These are phyloP conservation scores for Cardiospermum halicacabum DNA, from an alignment of 345 rosid genomes.

Conservation along the genomic window DNA sequence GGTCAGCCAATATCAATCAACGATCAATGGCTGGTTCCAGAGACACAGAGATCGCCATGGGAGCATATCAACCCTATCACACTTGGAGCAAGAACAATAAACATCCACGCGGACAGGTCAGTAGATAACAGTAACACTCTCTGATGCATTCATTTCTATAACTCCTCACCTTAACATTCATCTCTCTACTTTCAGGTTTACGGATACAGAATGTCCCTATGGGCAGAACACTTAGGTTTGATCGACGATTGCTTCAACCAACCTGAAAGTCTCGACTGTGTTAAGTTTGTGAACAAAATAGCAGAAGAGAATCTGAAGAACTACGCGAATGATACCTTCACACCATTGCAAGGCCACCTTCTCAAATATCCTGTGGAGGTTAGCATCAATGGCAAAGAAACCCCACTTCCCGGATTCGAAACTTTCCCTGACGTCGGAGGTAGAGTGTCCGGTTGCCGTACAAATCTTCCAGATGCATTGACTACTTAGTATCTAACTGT, in stretches of 20 bases:
- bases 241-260: constrained; percentile 42
- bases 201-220: constrained; percentile 83
- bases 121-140: too few species aligned
- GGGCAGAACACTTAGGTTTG: constrained; percentile 79
- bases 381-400: constrained; percentile 46
- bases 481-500: constrained; percentile 47
- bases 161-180: too few species aligned
- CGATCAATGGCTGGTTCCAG: constrained; percentile 81
- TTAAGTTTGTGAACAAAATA: constrained; percentile 51
- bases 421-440: constrained; percentile 87
- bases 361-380: constrained; percentile 65
- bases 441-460: constrained; percentile 57
- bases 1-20: constrained; percentile 88
- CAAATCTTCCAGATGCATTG: constrained; percentile 66
- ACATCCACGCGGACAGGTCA: constrained; percentile 73
- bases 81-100: constrained; percentile 50
- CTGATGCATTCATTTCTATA: too few species aligned
- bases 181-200: constrained; percentile 38
- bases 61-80: constrained; percentile 64
- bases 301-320: constrained; percentile 74
- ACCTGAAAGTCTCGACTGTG: constrained; percentile 55
- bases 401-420: constrained; percentile 52
- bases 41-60: constrained; percentile 91
- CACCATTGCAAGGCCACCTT: constrained; percentile 60
- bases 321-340: constrained; percentile 39